Conservation (phyloP, 768 basidiomycete species). For the Phylloporus scabripes region DNA sequence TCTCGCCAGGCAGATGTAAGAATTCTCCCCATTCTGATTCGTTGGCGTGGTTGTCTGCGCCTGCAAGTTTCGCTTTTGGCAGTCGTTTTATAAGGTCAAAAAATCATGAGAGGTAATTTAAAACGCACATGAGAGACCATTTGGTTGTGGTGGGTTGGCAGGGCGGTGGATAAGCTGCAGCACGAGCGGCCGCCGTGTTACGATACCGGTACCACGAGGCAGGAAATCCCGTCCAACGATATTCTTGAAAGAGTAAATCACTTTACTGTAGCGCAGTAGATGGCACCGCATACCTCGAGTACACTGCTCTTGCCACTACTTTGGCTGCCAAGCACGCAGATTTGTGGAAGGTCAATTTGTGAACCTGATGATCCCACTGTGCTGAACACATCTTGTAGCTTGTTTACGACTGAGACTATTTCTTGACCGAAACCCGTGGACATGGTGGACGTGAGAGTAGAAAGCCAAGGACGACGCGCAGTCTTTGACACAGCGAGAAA, state of each 20-base stretch:
- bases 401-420: constrained; percentile 79
- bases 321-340: constrained; percentile 87
- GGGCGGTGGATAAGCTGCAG: constrained; percentile 91
- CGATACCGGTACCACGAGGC: constrained; percentile 98
- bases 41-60: constrained; percentile 73
- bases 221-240: constrained; percentile 98
- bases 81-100: constrained; percentile 1
- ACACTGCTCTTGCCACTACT: constrained; percentile 94
- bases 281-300: constrained; percentile 57
- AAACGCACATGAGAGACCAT: constrained; percentile 41
- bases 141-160: constrained; percentile 41
- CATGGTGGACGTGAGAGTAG: constrained; percentile 25
- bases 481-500: constrained; percentile 10
- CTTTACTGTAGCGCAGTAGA: neutral
- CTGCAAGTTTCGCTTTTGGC: constrained; percentile 32
- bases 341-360: constrained; percentile 86
- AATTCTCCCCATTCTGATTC: constrained; percentile 99
- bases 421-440: constrained; percentile 71
- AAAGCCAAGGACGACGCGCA: constrained; percentile 10
- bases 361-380: constrained; percentile 74
- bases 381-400: constrained; percentile 86
- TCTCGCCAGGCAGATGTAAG: constrained; percentile 91
- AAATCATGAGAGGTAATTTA: neutral
- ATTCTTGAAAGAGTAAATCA: constrained; percentile 50
- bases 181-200: constrained; percentile 94